Evolutionary conservation across 306 rosid genomes (phyloP).

Genomic region (Cucumis hystrix): DNA sequence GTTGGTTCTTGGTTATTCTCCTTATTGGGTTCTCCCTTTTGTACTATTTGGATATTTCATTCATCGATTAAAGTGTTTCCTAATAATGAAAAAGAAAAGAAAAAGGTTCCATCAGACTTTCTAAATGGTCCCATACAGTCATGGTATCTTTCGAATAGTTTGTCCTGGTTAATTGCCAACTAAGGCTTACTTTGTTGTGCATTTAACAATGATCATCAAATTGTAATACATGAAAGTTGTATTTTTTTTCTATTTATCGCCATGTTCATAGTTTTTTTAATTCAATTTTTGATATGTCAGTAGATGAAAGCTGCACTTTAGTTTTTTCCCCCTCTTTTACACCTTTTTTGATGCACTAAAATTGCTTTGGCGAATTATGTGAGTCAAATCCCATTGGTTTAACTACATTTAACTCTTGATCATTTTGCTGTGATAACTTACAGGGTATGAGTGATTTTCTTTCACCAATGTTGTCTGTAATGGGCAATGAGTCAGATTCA

Average conservation of each 20-base stretch:
- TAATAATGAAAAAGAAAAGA: too few relatives aligned
- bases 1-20: too few relatives aligned
- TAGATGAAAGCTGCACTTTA: not conserved
- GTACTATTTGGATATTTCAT: too few relatives aligned
- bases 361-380: not conserved
- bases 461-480: conserved; percentile 76
- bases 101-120: not conserved
- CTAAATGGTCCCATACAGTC: not conserved
- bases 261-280: not conserved
- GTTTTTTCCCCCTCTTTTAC: not conserved
- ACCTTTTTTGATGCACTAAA: not conserved
- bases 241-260: not conserved
- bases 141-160: not conserved
- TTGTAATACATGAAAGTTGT: not conserved
- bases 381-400: not conserved
- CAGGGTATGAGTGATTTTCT: conserved; percentile 99
- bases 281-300: not conserved
- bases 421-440: conserved; percentile 10
- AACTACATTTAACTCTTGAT: not conserved
- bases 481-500: conserved; percentile 80
- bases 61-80: too few relatives aligned
- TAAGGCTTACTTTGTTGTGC: not conserved
- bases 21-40: too few relatives aligned
- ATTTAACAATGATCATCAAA: not conserved
- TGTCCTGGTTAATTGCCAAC: not conserved